phyloP scores from a whole-genome alignment of 75 land plant genomes.

The Cryptomeria japonica region DNA sequence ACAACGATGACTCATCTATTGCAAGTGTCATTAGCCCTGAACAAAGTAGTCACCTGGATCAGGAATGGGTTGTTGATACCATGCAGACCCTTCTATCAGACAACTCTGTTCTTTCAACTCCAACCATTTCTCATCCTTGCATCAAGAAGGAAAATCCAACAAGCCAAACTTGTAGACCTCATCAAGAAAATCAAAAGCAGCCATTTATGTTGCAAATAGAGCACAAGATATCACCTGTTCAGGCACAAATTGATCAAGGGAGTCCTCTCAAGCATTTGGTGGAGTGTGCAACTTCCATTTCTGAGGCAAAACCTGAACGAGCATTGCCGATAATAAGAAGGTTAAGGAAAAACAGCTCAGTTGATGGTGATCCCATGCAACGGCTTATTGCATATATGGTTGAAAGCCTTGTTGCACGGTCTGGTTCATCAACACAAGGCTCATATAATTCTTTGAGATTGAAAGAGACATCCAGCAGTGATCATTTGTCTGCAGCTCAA shows the following conservation, averaged over 20 bases:
- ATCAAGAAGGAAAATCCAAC: background rate
- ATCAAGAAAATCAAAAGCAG: constrained; percentile 5
- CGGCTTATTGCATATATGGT: constrained; percentile 51
- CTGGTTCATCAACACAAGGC: constrained; percentile 15
- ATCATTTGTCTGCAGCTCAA: constrained; percentile 52
- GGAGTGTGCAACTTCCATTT: constrained; percentile 56
- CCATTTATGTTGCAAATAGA: background rate
- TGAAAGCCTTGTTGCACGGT: constrained; percentile 47
- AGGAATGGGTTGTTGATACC: constrained; percentile 3
- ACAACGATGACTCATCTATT: constrained; percentile 37
- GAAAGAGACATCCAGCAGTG: constrained; percentile 21
- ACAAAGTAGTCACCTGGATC: constrained; percentile 6
- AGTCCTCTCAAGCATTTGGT: constrained; percentile 28
- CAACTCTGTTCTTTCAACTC: background rate
- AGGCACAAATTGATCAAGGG: background rate
- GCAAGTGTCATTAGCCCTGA: constrained; percentile 6
- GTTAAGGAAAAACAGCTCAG: constrained; percentile 31
- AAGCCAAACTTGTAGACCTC: background rate
- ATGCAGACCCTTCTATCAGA: constrained; percentile 6
- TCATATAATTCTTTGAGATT: constrained; percentile 9
- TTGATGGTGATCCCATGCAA: constrained; percentile 63
- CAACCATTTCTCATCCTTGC: background rate
- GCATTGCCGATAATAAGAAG: constrained; percentile 35
- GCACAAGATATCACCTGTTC: background rate
- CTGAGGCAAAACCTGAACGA: constrained; percentile 40